Percentiles rank a stretch among this genome's conserved stretches.
phyloP scores from a whole-genome alignment of 352 stramenopile genomes.

The Phytopythium helicoides region DNA sequence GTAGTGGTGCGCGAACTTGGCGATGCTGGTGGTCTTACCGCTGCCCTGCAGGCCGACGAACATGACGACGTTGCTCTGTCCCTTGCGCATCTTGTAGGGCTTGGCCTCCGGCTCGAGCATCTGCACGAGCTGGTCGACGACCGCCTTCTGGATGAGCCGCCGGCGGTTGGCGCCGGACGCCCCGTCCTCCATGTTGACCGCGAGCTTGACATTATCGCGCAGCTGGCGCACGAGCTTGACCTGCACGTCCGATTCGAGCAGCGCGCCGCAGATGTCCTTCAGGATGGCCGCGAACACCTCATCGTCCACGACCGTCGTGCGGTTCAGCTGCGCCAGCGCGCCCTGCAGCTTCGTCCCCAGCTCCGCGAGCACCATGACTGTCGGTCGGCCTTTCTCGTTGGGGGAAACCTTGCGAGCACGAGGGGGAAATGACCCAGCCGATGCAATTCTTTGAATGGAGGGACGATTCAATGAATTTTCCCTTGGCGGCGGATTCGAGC shows the following conservation, averaged over 20 bases:
- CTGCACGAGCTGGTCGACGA: constrained; percentile 87
- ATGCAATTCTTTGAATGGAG: too few species aligned
- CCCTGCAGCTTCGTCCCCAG: constrained; percentile 86
- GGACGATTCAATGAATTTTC: too few species aligned
- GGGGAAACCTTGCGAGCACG: too few species aligned
- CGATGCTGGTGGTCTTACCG: constrained; percentile 99
- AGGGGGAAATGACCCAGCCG: too few species aligned
- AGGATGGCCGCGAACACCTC: constrained; percentile 87
- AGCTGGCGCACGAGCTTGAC: constrained; percentile 88
- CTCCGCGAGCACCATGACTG: constrained; percentile 86
- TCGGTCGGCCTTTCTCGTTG: not conserved
- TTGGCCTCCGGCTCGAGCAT: constrained; percentile 87
- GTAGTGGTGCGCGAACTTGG: constrained; percentile 99
- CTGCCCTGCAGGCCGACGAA: constrained; percentile 94
- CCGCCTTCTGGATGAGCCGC: constrained; percentile 89
- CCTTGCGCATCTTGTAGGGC: constrained; percentile 91
- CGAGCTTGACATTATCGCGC: constrained; percentile 88
- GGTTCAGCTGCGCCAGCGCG: constrained; percentile 87
- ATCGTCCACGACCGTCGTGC: constrained; percentile 87
- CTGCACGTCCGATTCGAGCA: constrained; percentile 90
- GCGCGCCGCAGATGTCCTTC: constrained; percentile 89
- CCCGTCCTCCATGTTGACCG: constrained; percentile 80
- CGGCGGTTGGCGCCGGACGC: constrained; percentile 79
- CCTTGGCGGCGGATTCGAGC: too few species aligned
- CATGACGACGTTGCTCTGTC: constrained; percentile 92